phyloP scores from a whole-genome alignment of 2,329 filamentous ascomycete species.

The Talaromyces rugulosus region DNA sequence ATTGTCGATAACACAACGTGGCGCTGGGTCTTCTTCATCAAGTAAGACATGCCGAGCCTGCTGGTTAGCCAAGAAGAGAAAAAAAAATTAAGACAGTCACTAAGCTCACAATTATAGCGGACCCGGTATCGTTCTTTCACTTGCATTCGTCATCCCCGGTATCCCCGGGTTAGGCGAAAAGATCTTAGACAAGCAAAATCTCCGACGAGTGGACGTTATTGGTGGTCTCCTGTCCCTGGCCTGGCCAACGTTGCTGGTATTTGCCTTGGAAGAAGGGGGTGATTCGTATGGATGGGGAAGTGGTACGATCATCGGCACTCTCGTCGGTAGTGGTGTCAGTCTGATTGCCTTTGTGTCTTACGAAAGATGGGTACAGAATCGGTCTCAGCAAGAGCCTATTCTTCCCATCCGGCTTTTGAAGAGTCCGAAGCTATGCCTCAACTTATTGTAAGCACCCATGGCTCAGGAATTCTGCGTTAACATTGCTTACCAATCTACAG shows the following conservation, averaged over 20 bases:
- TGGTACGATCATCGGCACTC: constrained; percentile 8
- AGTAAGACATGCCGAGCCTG: constrained; percentile 1
- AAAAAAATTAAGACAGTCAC: neutral
- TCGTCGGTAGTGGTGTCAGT: constrained; percentile 8
- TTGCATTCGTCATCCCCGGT: neutral
- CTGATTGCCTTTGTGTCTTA: constrained; percentile 17
- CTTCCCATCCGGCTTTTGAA: constrained; percentile 30
- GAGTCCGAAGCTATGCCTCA: constrained; percentile 24
- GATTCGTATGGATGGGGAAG: constrained; percentile 12
- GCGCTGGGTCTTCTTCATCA: constrained; percentile 21
- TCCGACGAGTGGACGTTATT: constrained; percentile 25
- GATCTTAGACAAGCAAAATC: neutral
- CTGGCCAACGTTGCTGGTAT: constrained; percentile 13
- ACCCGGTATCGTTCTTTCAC: neutral
- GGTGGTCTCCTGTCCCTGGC: constrained; percentile 22
- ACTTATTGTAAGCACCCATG: constrained; percentile 24
- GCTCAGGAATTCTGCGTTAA: neutral
- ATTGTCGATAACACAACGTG: constrained; percentile 15
- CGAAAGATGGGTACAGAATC: constrained; percentile 21
- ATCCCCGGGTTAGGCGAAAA: neutral
- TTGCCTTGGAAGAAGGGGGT: constrained; percentile 15
- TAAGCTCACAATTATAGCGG: neutral
- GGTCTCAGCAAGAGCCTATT: constrained; percentile 27
- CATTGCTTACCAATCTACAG: neutral
- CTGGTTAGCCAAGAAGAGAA: neutral